phyloP scores from a whole-genome alignment of 2,329 filamentous ascomycete species.

The Monosporascus sp. region DNA sequence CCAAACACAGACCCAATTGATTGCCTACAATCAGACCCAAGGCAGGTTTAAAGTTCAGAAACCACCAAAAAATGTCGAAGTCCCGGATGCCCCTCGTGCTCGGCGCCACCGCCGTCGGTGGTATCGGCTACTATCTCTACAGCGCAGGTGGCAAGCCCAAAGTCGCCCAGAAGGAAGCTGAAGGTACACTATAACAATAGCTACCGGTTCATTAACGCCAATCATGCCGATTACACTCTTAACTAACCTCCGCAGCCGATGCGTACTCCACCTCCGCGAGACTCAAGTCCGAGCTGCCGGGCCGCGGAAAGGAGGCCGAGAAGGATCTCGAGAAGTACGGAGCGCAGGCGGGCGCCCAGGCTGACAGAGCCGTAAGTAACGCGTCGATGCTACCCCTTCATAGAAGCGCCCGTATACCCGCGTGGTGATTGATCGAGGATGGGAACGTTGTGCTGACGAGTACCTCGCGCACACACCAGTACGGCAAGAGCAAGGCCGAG shows the following conservation, averaged over 20 bases:
- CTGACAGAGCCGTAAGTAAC: conserved; percentile 62
- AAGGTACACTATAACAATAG: conserved; percentile 54
- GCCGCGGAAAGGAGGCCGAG: conserved; percentile 56
- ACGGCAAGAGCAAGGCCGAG: conserved; percentile 59
- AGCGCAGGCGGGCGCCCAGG: conserved; percentile 55
- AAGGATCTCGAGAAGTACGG: conserved; percentile 59
- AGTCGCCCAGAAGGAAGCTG: conserved; percentile 78
- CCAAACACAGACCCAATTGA: no score
- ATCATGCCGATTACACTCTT: no score
- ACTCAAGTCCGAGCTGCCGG: conserved; percentile 61
- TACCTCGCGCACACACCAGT: conserved; percentile 31
- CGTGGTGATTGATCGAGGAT: no score
- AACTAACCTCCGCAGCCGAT: conserved; percentile 56
- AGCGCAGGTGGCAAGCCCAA: conserved; percentile 74
- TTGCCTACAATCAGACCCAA: no score
- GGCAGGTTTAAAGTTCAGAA: background rate
- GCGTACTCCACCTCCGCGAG: conserved; percentile 62
- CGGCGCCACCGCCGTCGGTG: conserved; percentile 60
- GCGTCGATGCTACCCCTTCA: background rate
- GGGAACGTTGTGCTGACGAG: background rate
- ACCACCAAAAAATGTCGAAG: conserved; percentile 35
- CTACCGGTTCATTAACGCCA: no score
- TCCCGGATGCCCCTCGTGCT: conserved; percentile 45
- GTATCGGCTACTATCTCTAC: conserved; percentile 88
- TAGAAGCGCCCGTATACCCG: no score